phyloP scores from a whole-genome alignment of 108 stramenopile species.

The Nannochloropsis gaditana region DNA sequence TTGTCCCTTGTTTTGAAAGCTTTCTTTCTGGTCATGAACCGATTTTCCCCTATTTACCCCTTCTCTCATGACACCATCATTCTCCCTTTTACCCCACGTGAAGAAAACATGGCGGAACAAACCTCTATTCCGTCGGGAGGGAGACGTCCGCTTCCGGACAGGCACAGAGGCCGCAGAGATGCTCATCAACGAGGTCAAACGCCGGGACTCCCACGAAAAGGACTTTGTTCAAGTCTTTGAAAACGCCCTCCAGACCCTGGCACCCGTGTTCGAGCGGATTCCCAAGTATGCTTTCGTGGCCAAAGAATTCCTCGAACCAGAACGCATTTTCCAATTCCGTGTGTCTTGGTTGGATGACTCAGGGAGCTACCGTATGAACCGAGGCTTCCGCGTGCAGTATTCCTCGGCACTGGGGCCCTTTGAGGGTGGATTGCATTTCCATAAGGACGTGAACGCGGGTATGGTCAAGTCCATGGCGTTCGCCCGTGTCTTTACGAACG shows the following conservation, averaged over 20 bases:
- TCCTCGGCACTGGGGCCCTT: conserved; percentile 83
- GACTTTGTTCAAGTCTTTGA: conserved; percentile 74
- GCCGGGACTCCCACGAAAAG: conserved; percentile 75
- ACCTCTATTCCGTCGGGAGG: conserved; percentile 39
- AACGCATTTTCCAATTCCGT: conserved; percentile 59
- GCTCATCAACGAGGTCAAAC: conserved; percentile 50
- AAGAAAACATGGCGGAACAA: conserved; percentile 50
- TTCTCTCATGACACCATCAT: not conserved
- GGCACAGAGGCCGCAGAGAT: conserved; percentile 43
- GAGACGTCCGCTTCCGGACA: conserved; percentile 45
- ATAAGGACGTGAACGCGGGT: conserved; percentile 65
- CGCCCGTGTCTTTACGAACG: conserved; percentile 74
- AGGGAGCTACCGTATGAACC: conserved; percentile 56
- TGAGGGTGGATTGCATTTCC: conserved; percentile 82
- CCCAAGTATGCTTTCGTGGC: conserved; percentile 91
- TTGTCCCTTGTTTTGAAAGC: no score
- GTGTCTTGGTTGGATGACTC: conserved; percentile 60
- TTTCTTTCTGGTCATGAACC: not conserved
- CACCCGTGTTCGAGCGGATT: conserved; percentile 86
- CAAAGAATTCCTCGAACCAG: conserved; percentile 66
- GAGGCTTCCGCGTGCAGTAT: conserved; percentile 59
- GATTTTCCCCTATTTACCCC: not conserved
- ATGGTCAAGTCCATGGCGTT: conserved; percentile 44
- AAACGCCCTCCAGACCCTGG: conserved; percentile 65
- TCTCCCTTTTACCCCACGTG: conserved; percentile 17